A percentile compares a stretch with the other conserved stretches of the same genome.
Evolutionary conservation across 306 rosid genomes (phyloP).

Genomic region (Quercus agrifolia): DNA sequence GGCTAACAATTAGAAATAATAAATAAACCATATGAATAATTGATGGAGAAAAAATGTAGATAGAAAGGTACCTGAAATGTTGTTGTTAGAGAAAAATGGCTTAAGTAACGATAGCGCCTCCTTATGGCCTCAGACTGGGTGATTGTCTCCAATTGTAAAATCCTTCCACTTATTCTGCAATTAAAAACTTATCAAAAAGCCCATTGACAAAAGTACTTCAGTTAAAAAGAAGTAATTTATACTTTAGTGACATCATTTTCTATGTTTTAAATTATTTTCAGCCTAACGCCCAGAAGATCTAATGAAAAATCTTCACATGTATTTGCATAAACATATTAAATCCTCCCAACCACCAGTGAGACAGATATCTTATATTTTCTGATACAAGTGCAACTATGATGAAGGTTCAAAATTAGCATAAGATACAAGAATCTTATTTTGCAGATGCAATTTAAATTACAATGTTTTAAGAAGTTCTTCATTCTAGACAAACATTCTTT

Average conservation of each 20-base stretch:
- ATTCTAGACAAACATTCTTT: not conserved
- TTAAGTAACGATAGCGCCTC: conserved; percentile 77
- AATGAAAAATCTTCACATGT: no score
- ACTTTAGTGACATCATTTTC: not conserved
- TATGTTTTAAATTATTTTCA: not conserved
- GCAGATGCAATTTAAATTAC: not conserved
- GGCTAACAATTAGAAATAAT: conserved; percentile 20
- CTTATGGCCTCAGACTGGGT: conserved; percentile 89
- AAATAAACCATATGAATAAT: conserved; percentile 5
- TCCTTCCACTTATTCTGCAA: conserved; percentile 80
- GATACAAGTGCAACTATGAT: not conserved
- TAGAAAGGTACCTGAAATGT: conserved; percentile 62
- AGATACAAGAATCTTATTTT: not conserved
- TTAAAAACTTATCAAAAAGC: conserved; percentile 12
- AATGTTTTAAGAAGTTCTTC: not conserved
- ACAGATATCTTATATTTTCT: not conserved
- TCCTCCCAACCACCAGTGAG: not conserved
- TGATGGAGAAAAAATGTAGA: not conserved
- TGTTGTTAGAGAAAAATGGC: conserved; percentile 92
- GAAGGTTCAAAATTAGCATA: not conserved
- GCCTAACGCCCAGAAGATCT: not conserved
- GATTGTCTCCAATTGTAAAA: conserved; percentile 72
- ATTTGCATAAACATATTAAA: not conserved
- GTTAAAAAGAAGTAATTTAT: not conserved
- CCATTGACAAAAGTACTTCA: not conserved